Evolutionary conservation across 129 eudicot genomes (phyloP), one percentile per base, ranked within the genome.

Genomic region (carrot (Daucus carota)): DNA sequence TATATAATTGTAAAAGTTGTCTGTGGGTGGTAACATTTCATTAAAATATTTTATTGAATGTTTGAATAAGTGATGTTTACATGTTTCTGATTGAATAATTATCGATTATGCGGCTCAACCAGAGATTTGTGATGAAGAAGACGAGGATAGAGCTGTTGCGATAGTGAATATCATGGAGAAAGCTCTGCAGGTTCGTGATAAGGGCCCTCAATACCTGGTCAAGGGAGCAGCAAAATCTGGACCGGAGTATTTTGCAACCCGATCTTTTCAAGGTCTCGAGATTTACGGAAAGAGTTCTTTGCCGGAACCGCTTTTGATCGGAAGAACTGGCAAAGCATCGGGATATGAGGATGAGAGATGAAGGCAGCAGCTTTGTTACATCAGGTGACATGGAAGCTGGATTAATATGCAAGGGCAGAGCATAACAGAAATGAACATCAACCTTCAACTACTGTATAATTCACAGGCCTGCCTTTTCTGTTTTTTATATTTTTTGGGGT

Each of bases 291-390:
- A 81, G 73, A 81, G 78, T 38, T 74, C 90, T 38, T 69, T 74
- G 34, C 92, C 99, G 0, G 87, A 85, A 87, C 86, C 89, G 26
- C 81, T 89, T 73, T 40, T 87, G 16, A 57, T 81, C 20, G 99
- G 99, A 74, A 86, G 96, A 85, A 79, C 90, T 13, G 97, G 99
- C 28, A 94, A 82, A 82, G 99, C 99, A 5, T 87, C 97, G 1
- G 96, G 99, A 0, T 94, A 94, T 73, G 78, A 77, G 75, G 83
- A 86, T 76, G 99, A 91, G 81, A 85, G 80, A 81, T 73, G 70
- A 57, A 47, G 80, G 54, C 63, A 28, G 36, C 29, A 29, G 36
- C 20, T 62, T 28, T 62, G 8, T 8, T 54, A 52, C 8, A 54
- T n/a, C 63, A 50, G 28, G 63, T 54, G 63, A 54, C 31, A 54